Conservation (phyloP, 176 grass and related monocot species). For the Avena insularis region DNA sequence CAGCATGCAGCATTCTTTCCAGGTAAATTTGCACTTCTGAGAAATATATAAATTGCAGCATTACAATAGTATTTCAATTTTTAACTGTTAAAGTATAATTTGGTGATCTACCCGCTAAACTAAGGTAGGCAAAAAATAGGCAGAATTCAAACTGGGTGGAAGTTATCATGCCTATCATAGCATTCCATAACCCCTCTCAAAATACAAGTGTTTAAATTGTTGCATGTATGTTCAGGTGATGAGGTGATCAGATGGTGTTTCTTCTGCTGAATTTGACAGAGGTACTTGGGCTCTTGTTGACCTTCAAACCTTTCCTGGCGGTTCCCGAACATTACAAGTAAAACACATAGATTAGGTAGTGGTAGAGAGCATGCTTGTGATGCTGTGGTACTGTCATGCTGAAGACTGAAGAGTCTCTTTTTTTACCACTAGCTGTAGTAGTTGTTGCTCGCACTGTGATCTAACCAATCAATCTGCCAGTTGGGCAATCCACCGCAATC, state of each 20-base stretch:
- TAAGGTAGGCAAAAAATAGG: neutral
- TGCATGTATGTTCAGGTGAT: slow-evolving; percentile 53
- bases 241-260: slow-evolving; percentile 88
- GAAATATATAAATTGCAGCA: neutral
- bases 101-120: neutral
- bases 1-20: slow-evolving; percentile 73
- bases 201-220: neutral
- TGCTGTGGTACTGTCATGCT: neutral
- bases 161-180: neutral
- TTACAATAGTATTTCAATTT: neutral
- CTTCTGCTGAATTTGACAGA: slow-evolving; percentile 61
- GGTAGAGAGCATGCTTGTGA: neutral
- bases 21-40: slow-evolving; percentile 37
- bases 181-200: neutral
- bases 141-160: neutral
- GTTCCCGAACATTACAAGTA: slow-evolving; percentile 20
- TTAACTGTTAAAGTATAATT: neutral
- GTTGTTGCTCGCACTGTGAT: neutral
- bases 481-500: neutral
- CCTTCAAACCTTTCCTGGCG: slow-evolving; percentile 77
- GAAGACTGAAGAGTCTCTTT: neutral
- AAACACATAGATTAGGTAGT: neutral
- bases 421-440: neutral
- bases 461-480: neutral
- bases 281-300: slow-evolving; percentile 59